Conservation (phyloP, 2,329 filamentous ascomycete genomes). For the Talaromyces sp. region DNA sequence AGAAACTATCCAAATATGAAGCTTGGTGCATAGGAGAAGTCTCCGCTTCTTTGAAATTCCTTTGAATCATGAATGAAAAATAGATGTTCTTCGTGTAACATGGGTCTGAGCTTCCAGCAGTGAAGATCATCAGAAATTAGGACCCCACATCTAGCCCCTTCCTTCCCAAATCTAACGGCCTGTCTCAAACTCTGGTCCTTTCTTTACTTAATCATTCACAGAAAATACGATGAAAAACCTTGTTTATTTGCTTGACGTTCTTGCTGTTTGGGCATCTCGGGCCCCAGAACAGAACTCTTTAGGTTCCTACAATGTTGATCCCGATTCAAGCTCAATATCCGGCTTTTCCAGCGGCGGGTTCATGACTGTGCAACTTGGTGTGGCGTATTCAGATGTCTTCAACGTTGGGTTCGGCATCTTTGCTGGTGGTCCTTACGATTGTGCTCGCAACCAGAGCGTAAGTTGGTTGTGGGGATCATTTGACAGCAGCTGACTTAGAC, state of each 20-base stretch:
- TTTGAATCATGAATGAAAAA: not conserved
- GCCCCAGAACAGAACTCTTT: not conserved
- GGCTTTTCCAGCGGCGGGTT: constrained; percentile 21
- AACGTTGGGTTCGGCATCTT: constrained; percentile 21
- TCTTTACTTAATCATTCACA: not conserved
- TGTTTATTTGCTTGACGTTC: not conserved
- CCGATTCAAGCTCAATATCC: constrained; percentile 17
- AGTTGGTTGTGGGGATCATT: not conserved
- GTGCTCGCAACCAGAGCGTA: constrained; percentile 17
- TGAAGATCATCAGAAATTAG: not conserved
- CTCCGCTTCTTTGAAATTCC: no score
- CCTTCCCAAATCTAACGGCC: not conserved
- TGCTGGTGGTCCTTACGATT: constrained; percentile 21
- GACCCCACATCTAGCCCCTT: not conserved
- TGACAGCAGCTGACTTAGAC: not conserved
- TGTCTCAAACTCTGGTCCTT: not conserved
- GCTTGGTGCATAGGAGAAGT: no score
- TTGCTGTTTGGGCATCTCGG: not conserved
- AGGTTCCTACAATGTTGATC: constrained; percentile 19
- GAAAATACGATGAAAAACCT: not conserved
- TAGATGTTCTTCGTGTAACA: not conserved
- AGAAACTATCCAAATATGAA: not conserved
- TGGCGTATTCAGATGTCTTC: constrained; percentile 21
- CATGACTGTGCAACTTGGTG: constrained; percentile 21
- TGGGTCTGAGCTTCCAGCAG: not conserved